These are phyloP conservation scores for Dillenia suffruticosa DNA, from an alignment of 164 flowering plant species.

Conservation along the genomic window DNA sequence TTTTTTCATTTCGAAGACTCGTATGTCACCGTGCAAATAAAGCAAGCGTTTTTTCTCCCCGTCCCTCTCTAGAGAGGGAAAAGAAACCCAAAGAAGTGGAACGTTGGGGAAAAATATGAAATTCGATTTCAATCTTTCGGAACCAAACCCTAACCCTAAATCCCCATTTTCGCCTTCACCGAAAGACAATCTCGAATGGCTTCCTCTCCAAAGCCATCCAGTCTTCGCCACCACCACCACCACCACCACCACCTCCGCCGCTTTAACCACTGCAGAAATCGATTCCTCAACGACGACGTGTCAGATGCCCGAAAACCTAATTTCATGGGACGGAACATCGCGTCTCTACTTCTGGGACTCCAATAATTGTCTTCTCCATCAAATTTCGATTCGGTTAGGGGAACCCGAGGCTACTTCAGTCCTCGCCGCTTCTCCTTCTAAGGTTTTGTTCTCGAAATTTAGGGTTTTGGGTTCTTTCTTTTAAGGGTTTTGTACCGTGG, in stretches of 20 bases:
- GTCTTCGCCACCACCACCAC: constrained; percentile 35
- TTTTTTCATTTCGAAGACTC: no score
- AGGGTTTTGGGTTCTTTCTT: neutral
- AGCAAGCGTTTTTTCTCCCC: no score
- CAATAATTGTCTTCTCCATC: constrained; percentile 39
- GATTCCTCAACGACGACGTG: no score
- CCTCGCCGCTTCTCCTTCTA: constrained; percentile 70
- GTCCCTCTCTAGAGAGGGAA: neutral
- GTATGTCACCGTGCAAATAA: no score
- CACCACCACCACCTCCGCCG: constrained; percentile 5
- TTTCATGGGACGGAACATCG: constrained; percentile 85
- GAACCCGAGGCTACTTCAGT: constrained; percentile 72
- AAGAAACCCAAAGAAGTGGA: no score
- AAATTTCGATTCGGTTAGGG: constrained; percentile 61
- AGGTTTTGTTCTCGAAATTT: constrained; percentile 33
- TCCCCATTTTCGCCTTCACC: constrained; percentile 17
- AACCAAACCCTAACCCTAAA: neutral
- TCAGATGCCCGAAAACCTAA: constrained; percentile 28
- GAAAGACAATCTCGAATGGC: constrained; percentile 54
- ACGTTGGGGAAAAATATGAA: constrained; percentile 14
- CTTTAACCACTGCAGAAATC: neutral
- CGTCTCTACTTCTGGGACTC: constrained; percentile 75
- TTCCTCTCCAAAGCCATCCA: constrained; percentile 71
- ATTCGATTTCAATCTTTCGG: constrained; percentile 19
- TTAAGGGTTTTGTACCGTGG: neutral